These are phyloP conservation scores for Spiromastix sp. DNA, from an alignment of 2,329 filamentous ascomycete species.

Conservation along the genomic window DNA sequence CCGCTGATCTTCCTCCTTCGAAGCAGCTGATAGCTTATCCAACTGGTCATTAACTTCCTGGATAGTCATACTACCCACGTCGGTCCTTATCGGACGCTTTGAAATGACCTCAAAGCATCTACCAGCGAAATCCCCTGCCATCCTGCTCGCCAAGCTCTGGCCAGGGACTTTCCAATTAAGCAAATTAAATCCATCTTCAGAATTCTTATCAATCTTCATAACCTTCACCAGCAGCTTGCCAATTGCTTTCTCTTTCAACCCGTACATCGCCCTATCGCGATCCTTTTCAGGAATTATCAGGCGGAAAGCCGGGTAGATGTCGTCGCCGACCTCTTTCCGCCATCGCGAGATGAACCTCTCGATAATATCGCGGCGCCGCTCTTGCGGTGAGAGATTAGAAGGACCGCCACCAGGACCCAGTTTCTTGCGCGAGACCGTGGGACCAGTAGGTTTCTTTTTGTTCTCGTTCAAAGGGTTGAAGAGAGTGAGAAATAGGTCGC, in stretches of 20 bases:
- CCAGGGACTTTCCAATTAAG: constrained; percentile 89
- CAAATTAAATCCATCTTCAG: constrained; percentile 75
- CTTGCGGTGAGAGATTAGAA: constrained; percentile 55
- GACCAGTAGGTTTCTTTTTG: constrained; percentile 57
- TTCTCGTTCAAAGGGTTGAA: constrained; percentile 76
- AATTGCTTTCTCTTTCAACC: constrained; percentile 84
- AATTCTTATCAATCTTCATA: constrained; percentile 83
- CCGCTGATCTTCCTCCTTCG: constrained; percentile 73
- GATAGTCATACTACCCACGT: constrained; percentile 70
- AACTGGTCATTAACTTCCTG: constrained; percentile 81
- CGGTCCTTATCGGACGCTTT: constrained; percentile 66
- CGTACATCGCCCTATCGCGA: constrained; percentile 82
- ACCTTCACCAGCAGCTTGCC: constrained; percentile 85
- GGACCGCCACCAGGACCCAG: constrained; percentile 46
- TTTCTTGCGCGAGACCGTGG: constrained; percentile 45
- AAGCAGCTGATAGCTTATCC: constrained; percentile 63
- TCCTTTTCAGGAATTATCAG: constrained; percentile 91
- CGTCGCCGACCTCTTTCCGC: constrained; percentile 78
- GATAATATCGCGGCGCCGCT: constrained; percentile 71
- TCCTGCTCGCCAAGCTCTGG: constrained; percentile 48
- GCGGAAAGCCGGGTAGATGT: constrained; percentile 87
- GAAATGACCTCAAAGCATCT: constrained; percentile 78
- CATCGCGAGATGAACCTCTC: constrained; percentile 77
- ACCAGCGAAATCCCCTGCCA: constrained; percentile 85
- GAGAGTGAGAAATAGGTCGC: constrained; percentile 62